Evolutionary conservation across 2,329 filamentous ascomycete species (phyloP).

Genomic region (Pezicula rhizophila): DNA sequence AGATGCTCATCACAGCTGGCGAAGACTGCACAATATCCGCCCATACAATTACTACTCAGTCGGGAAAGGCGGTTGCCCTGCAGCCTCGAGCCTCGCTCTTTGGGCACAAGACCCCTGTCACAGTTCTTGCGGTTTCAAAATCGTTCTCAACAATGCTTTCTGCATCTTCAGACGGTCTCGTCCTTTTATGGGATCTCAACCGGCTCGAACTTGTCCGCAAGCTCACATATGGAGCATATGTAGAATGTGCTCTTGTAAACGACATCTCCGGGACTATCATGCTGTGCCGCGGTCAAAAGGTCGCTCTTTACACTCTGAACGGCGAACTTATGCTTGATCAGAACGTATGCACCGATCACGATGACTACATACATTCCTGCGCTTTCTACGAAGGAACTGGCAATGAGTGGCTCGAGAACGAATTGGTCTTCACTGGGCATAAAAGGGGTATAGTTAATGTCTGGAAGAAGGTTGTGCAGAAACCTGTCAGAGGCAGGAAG

Average conservation of each 20-base stretch:
- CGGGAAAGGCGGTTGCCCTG: constrained; percentile 69
- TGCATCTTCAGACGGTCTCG: constrained; percentile 72
- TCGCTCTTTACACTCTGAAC: constrained; percentile 82
- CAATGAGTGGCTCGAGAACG: constrained; percentile 86
- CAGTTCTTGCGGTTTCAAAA: constrained; percentile 75
- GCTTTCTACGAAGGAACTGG: constrained; percentile 91
- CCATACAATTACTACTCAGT: constrained; percentile 62
- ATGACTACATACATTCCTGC: constrained; percentile 75
- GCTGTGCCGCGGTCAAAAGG: constrained; percentile 69
- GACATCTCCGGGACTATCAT: constrained; percentile 87
- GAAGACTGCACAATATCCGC: constrained; percentile 88
- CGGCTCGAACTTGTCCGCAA: constrained; percentile 78
- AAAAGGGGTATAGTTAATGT: constrained; percentile 76
- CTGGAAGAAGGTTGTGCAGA: constrained; percentile 52
- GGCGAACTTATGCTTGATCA: constrained; percentile 78
- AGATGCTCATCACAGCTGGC: constrained; percentile 84
- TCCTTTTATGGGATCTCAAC: constrained; percentile 93
- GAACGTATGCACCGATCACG: constrained; percentile 63
- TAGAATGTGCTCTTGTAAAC: constrained; percentile 78
- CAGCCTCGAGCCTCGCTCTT: constrained; percentile 76
- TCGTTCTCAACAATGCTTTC: constrained; percentile 86
- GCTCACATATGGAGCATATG: constrained; percentile 50
- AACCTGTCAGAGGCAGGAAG: background rate
- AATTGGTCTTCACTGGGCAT: constrained; percentile 86
- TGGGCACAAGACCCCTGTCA: constrained; percentile 81